Percentiles rank a stretch among this genome's conserved stretches.
phyloP scores from a whole-genome alignment of 2,329 filamentous ascomycete species.

The Penicillium sp. region DNA sequence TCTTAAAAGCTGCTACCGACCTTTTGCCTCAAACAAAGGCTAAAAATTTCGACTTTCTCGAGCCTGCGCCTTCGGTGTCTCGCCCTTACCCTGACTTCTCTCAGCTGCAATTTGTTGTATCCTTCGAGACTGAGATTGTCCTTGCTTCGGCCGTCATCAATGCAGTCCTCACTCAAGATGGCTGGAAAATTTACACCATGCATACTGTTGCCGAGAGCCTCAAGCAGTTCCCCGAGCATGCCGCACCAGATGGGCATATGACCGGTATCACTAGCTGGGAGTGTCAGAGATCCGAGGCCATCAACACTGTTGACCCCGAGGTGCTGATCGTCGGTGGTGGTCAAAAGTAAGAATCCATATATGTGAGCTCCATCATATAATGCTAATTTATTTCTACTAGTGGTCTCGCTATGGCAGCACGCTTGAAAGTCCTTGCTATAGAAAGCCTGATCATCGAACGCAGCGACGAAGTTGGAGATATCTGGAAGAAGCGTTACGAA shows the following conservation, averaged over 20 bases:
- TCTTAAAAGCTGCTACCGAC: conserved; percentile 39
- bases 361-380: neutral
- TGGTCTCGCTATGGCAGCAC: conserved; percentile 32
- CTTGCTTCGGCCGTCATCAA: conserved; percentile 36
- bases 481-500: conserved; percentile 38
- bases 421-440: conserved; percentile 31
- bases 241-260: conserved; percentile 39
- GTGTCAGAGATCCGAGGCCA: conserved; percentile 29
- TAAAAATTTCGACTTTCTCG: conserved; percentile 30
- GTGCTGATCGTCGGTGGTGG: conserved; percentile 31
- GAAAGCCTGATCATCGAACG: conserved; percentile 36
- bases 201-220: conserved; percentile 40
- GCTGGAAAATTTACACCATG: conserved; percentile 42
- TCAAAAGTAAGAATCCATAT: conserved; percentile 21
- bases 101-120: conserved; percentile 35
- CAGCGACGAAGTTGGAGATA: conserved; percentile 31
- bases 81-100: conserved; percentile 35
- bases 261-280: conserved; percentile 38
- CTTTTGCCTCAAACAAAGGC: conserved; percentile 36
- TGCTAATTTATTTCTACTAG: conserved; percentile 11
- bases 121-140: conserved; percentile 36
- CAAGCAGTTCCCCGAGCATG: conserved; percentile 35
- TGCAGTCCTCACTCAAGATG: conserved; percentile 35
- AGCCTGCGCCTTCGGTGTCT: conserved; percentile 24
- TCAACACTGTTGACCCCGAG: conserved; percentile 31